A percentile compares a stretch with the other conserved stretches of the same genome.
Evolutionary conservation across 2,329 filamentous ascomycete species (phyloP).

Genomic region (Fusarium sp.): DNA sequence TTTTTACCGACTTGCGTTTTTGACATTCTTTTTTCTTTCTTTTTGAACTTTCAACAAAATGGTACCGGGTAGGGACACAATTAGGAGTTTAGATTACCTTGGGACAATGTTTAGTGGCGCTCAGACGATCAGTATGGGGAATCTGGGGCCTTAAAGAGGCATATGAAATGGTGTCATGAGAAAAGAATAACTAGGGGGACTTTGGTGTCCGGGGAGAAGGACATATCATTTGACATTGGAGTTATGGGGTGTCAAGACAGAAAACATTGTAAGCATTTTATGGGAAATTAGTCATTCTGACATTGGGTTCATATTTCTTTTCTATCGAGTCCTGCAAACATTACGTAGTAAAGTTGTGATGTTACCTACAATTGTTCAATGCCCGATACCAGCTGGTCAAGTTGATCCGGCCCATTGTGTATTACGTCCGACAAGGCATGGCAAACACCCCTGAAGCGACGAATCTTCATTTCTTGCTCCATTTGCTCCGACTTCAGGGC

Average conservation of each 20-base stretch:
- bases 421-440: slow-evolving; percentile 56
- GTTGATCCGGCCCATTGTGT: slow-evolving; percentile 49
- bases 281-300: slow-evolving; percentile 15
- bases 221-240: slow-evolving; percentile 27
- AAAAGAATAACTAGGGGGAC: slow-evolving; percentile 13
- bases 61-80: background rate
- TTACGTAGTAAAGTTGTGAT: background rate
- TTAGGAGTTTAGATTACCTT: slow-evolving; percentile 23
- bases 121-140: background rate
- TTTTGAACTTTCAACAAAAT: slow-evolving; percentile 3
- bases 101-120: slow-evolving; percentile 23
- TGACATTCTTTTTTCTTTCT: background rate
- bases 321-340: background rate
- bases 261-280: slow-evolving; percentile 20
- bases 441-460: slow-evolving; percentile 64
- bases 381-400: slow-evolving; percentile 63
- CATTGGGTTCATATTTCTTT: background rate
- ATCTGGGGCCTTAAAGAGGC: slow-evolving; percentile 3
- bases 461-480: slow-evolving; percentile 75
- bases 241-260: slow-evolving; percentile 5
- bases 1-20: slow-evolving; percentile 6
- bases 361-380: slow-evolving; percentile 66
- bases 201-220: slow-evolving; percentile 22
- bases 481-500: slow-evolving; percentile 81
- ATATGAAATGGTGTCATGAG: slow-evolving; percentile 15